Percentiles rank a stretch among this genome's conserved stretches.
Evolutionary conservation across 805 yeast species (phyloP).

Genomic region (Kregervanrija fluxuum): DNA sequence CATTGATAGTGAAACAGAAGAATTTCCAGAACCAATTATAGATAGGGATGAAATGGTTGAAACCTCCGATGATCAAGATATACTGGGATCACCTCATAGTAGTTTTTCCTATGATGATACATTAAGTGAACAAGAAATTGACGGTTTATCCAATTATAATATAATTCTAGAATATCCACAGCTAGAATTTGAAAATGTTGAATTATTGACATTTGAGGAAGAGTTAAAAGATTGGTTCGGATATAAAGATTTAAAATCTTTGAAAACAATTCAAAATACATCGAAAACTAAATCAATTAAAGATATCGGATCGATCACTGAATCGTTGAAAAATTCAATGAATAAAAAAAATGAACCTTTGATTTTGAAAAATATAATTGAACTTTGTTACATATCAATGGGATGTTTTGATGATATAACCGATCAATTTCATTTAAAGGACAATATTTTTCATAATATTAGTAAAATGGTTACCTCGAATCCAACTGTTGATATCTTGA

Average conservation of each 20-base stretch:
- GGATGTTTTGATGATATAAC: constrained; percentile 7
- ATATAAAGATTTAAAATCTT: constrained; percentile 21
- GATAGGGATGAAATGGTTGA: constrained; percentile 28
- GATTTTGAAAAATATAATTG: constrained; percentile 1
- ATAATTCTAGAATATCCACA: constrained; percentile 33
- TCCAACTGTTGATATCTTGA: constrained; percentile 9
- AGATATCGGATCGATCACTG: no score
- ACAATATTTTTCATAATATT: constrained; percentile 19
- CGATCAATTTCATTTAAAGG: constrained; percentile 16
- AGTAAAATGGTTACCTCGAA: constrained; percentile 13
- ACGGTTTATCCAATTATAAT: constrained; percentile 27
- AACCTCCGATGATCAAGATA: constrained; percentile 23
- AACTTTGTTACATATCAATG: constrained; percentile 5
- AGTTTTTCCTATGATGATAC: constrained; percentile 21
- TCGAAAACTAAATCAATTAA: neutral
- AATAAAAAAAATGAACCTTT: neutral
- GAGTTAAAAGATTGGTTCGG: constrained; percentile 38
- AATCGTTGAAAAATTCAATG: no score
- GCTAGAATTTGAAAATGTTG: constrained; percentile 36
- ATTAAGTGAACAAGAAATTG: constrained; percentile 22
- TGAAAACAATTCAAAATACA: constrained; percentile 12
- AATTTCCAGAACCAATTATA: constrained; percentile 22
- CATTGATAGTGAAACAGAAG: constrained; percentile 8
- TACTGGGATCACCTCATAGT: constrained; percentile 24
- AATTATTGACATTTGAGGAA: constrained; percentile 26